phyloP scores from a whole-genome alignment of 768 basidiomycete genomes.

The Amanita subjunquillea region DNA sequence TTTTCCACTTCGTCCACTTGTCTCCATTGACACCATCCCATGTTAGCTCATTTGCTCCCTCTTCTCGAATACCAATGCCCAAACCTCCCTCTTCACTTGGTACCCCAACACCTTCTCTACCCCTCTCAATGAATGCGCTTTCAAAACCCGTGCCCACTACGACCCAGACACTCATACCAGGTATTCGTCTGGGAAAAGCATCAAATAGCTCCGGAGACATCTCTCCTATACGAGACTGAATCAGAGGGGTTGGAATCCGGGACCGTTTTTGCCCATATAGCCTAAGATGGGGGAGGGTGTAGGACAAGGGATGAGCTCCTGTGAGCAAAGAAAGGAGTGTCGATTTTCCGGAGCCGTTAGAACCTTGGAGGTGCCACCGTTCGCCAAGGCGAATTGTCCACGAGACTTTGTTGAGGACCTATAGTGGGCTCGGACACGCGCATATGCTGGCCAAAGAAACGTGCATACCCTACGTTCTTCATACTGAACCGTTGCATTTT shows the following conservation, averaged over 20 bases:
- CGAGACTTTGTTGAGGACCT: slow-evolving; percentile 69
- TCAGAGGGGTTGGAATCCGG: slow-evolving; percentile 61
- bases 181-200: slow-evolving; percentile 70
- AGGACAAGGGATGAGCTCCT: slow-evolving; percentile 81
- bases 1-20: slow-evolving; percentile 15
- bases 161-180: slow-evolving; percentile 60
- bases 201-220: slow-evolving; percentile 86
- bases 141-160: slow-evolving; percentile 85
- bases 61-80: slow-evolving; percentile 11
- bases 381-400: slow-evolving; percentile 82
- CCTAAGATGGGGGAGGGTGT: slow-evolving; percentile 42
- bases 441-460: not conserved
- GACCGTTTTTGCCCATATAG: not conserved
- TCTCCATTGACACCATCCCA: slow-evolving; percentile 5
- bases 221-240: slow-evolving; percentile 64
- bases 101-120: slow-evolving; percentile 33
- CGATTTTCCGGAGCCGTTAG: slow-evolving; percentile 94
- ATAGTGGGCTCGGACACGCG: not conserved
- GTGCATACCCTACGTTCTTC: slow-evolving; percentile 43
- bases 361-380: slow-evolving; percentile 83
- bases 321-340: slow-evolving; percentile 85
- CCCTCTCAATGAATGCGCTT: slow-evolving; percentile 54
- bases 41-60: slow-evolving; percentile 2
- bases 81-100: slow-evolving; percentile 24
- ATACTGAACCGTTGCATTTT: slow-evolving; percentile 64